Base-by-base conservation (phyloP, 371 early-diverging fungal species). In the Syncephalis plumigaleata region DNA sequence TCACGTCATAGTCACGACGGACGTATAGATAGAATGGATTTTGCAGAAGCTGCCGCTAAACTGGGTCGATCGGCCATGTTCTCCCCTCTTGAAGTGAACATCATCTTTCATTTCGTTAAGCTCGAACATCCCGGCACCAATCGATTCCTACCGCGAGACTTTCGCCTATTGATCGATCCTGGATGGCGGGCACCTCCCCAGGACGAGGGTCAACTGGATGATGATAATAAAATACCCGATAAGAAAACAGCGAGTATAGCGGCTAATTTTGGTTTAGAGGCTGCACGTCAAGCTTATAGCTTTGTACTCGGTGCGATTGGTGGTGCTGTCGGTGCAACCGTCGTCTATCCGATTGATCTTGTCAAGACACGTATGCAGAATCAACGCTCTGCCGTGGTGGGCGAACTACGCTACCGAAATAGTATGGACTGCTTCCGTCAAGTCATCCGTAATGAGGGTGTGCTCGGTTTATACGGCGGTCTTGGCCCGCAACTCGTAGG, bases 331-430 rank as follows among this genome's bases (percentile, higher is more conserved):
- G 97, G 95, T 48, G 95, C 95, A 3, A 85, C 91, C 1, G 82
- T 81, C 47, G 92, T 96, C 21, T 96, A 96, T 58, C 97, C 97
- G 15, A 92, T 96, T 46, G 97, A 96, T 68, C 64, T 96, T 9
- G 72, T 75, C 52, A 79, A 75, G 67, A 77, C 78, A 38, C 63
- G 78, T 44, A 75, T 77, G 52, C 81, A 81, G 56, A 66, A 76
- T 48, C 64, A 67, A 48, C 70, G 65, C 63, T 65, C 65, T 55
- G 64, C 51, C 51, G 31, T 60, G 49, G 91, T 89, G 17, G 93
- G 92, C 44, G 87, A 91, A 56, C 61, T 88, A 45, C 52, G 91
- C 47, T 96, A 96, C 72, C 87, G 81, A 63, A 93, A 94, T 72
- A 79, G 84, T 59, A 58, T 79, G 46, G 91, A 93, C 60, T 92